A percentile compares a stretch with the other conserved stretches of the same genome.
Conservation (phyloP, 2,329 filamentous ascomycete genomes). For the Penicillium thymicola region DNA sequence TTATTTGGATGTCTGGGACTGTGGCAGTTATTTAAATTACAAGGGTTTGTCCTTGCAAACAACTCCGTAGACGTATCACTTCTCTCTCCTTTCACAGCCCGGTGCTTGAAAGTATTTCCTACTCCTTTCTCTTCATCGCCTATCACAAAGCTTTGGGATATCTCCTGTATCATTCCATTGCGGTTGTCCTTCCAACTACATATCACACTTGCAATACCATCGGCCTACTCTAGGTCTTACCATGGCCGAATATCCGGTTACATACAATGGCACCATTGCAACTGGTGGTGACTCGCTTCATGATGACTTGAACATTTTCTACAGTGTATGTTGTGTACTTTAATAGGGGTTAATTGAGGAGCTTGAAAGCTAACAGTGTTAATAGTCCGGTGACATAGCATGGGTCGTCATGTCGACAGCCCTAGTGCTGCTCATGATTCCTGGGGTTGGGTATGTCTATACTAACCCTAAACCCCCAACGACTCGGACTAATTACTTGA, state of each 20-base stretch:
- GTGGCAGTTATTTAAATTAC: slow-evolving; percentile 24
- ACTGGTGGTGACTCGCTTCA: slow-evolving; percentile 65
- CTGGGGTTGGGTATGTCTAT: slow-evolving; percentile 67
- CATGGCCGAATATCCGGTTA: slow-evolving; percentile 42
- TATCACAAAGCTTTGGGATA: background rate
- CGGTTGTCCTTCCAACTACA: background rate
- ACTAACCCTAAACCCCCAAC: background rate
- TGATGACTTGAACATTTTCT: slow-evolving; percentile 78
- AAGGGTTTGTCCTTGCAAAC: slow-evolving; percentile 21
- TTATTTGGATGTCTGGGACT: slow-evolving; percentile 4
- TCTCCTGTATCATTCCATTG: background rate
- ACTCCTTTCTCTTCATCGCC: background rate
- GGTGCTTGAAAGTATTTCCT: background rate
- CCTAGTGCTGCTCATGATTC: slow-evolving; percentile 87
- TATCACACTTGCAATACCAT: background rate
- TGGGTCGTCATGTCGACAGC: slow-evolving; percentile 76
- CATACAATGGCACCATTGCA: slow-evolving; percentile 62
- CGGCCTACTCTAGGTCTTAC: slow-evolving; percentile 7
- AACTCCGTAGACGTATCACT: slow-evolving; percentile 23
- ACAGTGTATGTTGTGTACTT: slow-evolving; percentile 49
- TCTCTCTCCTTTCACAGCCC: slow-evolving; percentile 2
- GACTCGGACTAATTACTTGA: slow-evolving; percentile 8
- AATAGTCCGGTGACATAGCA: slow-evolving; percentile 72
- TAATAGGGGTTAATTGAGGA: background rate
- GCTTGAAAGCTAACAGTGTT: slow-evolving; percentile 14